These are phyloP conservation scores for Aspergillus kassunensis DNA, from an alignment of 495 filamentous ascomycete species.

Conservation along the genomic window DNA sequence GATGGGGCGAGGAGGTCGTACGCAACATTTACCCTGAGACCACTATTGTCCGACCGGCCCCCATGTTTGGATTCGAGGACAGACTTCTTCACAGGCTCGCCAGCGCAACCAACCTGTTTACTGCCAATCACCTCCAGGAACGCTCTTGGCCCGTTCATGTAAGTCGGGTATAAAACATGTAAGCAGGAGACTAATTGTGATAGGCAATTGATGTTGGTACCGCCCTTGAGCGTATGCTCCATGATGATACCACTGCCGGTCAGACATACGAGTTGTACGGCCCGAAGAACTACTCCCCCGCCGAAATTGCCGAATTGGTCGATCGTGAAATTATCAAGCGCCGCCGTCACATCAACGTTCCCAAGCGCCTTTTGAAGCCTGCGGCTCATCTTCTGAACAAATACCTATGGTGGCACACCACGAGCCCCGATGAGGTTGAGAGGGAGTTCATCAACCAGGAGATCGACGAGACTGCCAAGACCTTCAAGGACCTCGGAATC, in stretches of 20 bases:
- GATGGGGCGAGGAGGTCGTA: constrained; percentile 73
- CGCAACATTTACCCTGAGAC: constrained; percentile 95
- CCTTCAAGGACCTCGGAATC: constrained; percentile 90
- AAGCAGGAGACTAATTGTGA: constrained; percentile 18
- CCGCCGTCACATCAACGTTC: constrained; percentile 87
- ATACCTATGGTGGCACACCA: constrained; percentile 79
- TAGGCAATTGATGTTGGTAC: constrained; percentile 83
- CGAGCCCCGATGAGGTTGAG: constrained; percentile 84
- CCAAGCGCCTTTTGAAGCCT: constrained; percentile 72
- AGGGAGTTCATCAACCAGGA: constrained; percentile 90
- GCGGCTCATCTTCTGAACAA: constrained; percentile 69
- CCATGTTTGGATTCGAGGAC: constrained; percentile 94
- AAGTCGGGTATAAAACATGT: constrained; percentile 27
- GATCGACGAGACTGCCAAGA: constrained; percentile 89
- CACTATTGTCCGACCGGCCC: constrained; percentile 92
- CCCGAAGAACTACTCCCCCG: constrained; percentile 85
- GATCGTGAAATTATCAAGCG: constrained; percentile 89
- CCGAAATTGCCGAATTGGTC: constrained; percentile 80
- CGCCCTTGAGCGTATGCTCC: constrained; percentile 82
- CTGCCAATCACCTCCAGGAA: constrained; percentile 88
- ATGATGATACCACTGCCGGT: constrained; percentile 81
- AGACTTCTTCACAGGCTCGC: constrained; percentile 84
- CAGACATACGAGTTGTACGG: constrained; percentile 96
- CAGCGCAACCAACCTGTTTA: constrained; percentile 71
- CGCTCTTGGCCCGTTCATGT: constrained; percentile 90